Evolutionary conservation across 2,329 filamentous ascomycete genomes (phyloP).

Genomic region (Alternaria burnsii): DNA sequence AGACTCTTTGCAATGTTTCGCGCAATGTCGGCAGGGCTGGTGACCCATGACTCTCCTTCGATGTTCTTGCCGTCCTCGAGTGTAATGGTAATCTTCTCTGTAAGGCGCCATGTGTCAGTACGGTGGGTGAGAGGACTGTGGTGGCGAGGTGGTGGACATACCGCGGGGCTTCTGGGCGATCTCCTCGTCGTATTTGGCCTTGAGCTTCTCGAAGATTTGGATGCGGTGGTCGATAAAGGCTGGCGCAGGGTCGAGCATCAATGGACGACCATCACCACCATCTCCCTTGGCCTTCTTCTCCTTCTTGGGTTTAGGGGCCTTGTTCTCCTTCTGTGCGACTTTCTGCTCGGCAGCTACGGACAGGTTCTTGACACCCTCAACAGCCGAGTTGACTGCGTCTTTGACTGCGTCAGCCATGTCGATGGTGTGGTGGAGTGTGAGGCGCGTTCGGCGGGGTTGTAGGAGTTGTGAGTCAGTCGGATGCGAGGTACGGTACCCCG

Average conservation of each 20-base stretch:
- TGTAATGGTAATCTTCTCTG: constrained; percentile 75
- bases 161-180: constrained; percentile 71
- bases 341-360: constrained; percentile 55
- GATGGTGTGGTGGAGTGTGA: constrained; percentile 29
- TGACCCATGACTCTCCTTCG: constrained; percentile 87
- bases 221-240: constrained; percentile 85
- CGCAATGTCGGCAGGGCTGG: constrained; percentile 81
- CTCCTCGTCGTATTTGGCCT: constrained; percentile 83
- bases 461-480: constrained; percentile 40
- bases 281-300: constrained; percentile 58
- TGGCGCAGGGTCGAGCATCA: constrained; percentile 65
- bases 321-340: constrained; percentile 30
- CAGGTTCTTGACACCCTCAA: constrained; percentile 69
- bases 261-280: constrained; percentile 52
- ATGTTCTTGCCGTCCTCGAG: constrained; percentile 76
- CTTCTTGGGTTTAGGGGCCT: constrained; percentile 48
- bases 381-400: constrained; percentile 59
- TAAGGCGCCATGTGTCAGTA: constrained; percentile 25
- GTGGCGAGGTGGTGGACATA: constrained; percentile 26
- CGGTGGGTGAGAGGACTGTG: background rate
- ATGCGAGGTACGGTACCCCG: constrained; percentile 8
- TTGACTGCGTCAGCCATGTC: constrained; percentile 61
- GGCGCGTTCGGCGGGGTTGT: constrained; percentile 28
- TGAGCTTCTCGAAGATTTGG: constrained; percentile 86
- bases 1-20: constrained; percentile 84